phyloP scores from a whole-genome alignment of 805 yeast genomes.

The Saccharomyces kudriavzevii region DNA sequence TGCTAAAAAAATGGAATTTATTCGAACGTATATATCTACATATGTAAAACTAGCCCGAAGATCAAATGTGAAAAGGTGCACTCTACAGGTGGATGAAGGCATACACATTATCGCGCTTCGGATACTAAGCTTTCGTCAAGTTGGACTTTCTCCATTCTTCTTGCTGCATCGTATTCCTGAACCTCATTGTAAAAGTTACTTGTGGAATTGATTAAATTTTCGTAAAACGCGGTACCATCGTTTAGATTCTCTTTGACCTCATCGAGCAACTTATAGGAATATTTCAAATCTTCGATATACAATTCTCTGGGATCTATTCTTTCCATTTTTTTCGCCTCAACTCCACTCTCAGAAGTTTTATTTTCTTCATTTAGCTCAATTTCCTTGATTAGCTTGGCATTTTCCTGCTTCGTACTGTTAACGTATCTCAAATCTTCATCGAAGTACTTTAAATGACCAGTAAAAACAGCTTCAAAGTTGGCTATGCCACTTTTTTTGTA shows the following conservation, averaged over 20 bases:
- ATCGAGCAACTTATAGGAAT: slow-evolving; percentile 32
- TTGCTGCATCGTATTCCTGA: slow-evolving; percentile 41
- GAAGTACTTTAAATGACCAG: slow-evolving; percentile 39
- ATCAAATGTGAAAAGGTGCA: too few relatives aligned
- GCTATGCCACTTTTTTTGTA: slow-evolving; percentile 32
- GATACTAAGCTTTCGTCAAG: slow-evolving; percentile 31
- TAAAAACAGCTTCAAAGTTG: slow-evolving; percentile 36
- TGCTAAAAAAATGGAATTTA: not conserved
- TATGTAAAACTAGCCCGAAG: not conserved
- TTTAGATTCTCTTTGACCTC: slow-evolving; percentile 53
- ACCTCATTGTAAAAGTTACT: slow-evolving; percentile 40
- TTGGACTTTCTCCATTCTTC: slow-evolving; percentile 47
- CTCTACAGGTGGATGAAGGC: not conserved
- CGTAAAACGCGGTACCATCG: slow-evolving; percentile 67
- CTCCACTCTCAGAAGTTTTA: not conserved
- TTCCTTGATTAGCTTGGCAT: slow-evolving; percentile 33
- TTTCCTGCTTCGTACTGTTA: slow-evolving; percentile 33
- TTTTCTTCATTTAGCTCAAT: slow-evolving; percentile 35
- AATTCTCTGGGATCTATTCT: slow-evolving; percentile 15
- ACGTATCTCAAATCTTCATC: slow-evolving; percentile 43
- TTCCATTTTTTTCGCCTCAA: slow-evolving; percentile 1
- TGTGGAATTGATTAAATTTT: slow-evolving; percentile 45
- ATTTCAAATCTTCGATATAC: slow-evolving; percentile 22
- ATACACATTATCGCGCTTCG: not conserved
- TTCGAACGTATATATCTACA: not conserved